Percentiles rank a stretch among this genome's conserved stretches.
phyloP scores from a whole-genome alignment of 768 basidiomycete genomes.

The Rhodotorula babjevae region DNA sequence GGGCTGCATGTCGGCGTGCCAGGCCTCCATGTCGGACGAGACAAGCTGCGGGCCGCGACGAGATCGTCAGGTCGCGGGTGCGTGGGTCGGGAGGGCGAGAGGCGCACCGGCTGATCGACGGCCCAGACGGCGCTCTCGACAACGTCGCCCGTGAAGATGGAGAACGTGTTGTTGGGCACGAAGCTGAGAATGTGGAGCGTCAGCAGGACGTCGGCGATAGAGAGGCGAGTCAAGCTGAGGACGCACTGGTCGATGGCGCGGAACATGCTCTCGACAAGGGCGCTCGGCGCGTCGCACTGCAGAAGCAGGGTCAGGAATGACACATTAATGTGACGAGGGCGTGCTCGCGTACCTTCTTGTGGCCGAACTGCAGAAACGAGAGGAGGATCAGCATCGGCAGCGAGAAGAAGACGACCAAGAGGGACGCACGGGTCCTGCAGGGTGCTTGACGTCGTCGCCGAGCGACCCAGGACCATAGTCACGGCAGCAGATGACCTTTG shows the following conservation, averaged over 20 bases:
- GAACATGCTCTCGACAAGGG: constrained; percentile 56
- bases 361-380: constrained; percentile 22
- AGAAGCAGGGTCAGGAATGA: not conserved
- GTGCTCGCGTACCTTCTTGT: constrained; percentile 14
- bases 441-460: constrained; percentile 47
- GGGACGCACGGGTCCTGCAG: constrained; percentile 50
- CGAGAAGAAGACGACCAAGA: not conserved
- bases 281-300: constrained; percentile 55
- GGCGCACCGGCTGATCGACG: constrained; percentile 17
- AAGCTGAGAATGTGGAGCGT: not conserved
- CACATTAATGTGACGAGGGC: too few relatives aligned
- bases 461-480: constrained; percentile 49
- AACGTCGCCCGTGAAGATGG: constrained; percentile 64
- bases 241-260: constrained; percentile 47
- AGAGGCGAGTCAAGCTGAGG: fast-evolving
- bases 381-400: not conserved
- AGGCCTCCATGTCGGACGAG: constrained; percentile 7
- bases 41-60: constrained; percentile 8
- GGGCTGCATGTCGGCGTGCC: constrained; percentile 22
- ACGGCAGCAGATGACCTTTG: constrained; percentile 63
- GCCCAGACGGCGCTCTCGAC: constrained; percentile 49
- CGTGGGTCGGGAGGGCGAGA: too few relatives aligned
- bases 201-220: not conserved
- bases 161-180: constrained; percentile 47
- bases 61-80: too few relatives aligned